Percentiles rank a stretch among this genome's conserved stretches.
phyloP scores from a whole-genome alignment of 352 stramenopile species.

The Phytophthora capsici region DNA sequence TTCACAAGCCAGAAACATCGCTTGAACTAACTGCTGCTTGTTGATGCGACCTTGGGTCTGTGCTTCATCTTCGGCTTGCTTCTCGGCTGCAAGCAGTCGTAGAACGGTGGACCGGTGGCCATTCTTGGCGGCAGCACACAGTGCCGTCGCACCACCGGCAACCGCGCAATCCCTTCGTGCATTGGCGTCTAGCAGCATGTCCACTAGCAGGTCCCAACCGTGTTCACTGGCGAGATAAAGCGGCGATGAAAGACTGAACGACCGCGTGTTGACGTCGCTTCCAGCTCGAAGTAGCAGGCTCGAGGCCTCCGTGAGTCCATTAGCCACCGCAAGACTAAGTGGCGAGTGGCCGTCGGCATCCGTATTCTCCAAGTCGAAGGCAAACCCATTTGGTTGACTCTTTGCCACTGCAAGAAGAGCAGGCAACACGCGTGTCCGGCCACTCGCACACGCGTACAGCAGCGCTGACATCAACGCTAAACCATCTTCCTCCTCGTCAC shows the following conservation, averaged over 20 bases:
- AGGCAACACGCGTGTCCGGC: slow-evolving; percentile 53
- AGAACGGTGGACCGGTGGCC: slow-evolving; percentile 63
- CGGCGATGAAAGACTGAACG: slow-evolving; percentile 67
- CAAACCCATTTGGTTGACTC: slow-evolving; percentile 15
- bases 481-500: slow-evolving; percentile 11
- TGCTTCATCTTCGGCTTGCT: slow-evolving; percentile 20
- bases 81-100: slow-evolving; percentile 56
- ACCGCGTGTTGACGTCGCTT: slow-evolving; percentile 67
- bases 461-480: slow-evolving; percentile 53
- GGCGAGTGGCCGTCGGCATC: slow-evolving; percentile 64
- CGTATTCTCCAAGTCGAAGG: slow-evolving; percentile 63
- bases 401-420: slow-evolving; percentile 43
- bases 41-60: slow-evolving; percentile 3
- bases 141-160: slow-evolving; percentile 60
- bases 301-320: slow-evolving; percentile 56
- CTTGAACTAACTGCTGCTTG: slow-evolving; percentile 54
- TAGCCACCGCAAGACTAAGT: slow-evolving; percentile 66
- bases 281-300: slow-evolving; percentile 53
- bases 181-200: slow-evolving; percentile 56
- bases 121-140: slow-evolving; percentile 84
- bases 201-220: slow-evolving; percentile 74
- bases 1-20: slow-evolving; percentile 83
- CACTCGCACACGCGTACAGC: slow-evolving; percentile 67
- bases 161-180: slow-evolving; percentile 52
- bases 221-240: slow-evolving; percentile 83